Evolutionary conservation across 2,329 filamentous ascomycete genomes (phyloP), one percentile per base, ranked within the genome.

Genomic region (Fusarium luffae): DNA sequence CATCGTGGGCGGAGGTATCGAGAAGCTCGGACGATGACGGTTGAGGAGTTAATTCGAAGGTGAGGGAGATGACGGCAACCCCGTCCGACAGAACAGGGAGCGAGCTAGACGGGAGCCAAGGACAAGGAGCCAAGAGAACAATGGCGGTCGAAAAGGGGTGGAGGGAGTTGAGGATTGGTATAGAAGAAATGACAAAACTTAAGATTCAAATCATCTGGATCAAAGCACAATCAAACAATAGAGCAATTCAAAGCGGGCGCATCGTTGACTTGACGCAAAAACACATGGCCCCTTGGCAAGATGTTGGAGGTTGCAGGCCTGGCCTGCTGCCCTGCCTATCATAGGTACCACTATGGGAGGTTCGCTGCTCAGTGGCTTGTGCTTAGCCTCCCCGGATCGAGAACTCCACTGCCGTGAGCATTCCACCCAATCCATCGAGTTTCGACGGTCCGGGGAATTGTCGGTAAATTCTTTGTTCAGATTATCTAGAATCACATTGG

Each of bases 231-330:
- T 54, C 63, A 63, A 68, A 61, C 68, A 70, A 55, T 52, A 63
- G 63, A 65, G 54, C n/a, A 63, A 61, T 70, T 75, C 63, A 75
- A 41, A 68, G 61, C 52, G 48, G 61, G 67, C 69, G 72, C 72
- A 75, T 74, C 49, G 66, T 72, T 59, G 54, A 68, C 62, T 74
- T 65, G 68, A 74, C 54, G 57, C 61, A 74, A 67, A 74, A 74
- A 74, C 73, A 73, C 63, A 72, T 72, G 66, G 71, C 71, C 64
- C 69, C 72, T 74, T 75, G 65, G 69, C 54, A 63, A 62, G 63
- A 72, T 74, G 69, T 66, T 74, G 68, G 68, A 69, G 58, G 66
- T 69, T 66, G 42, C 63, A 70, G 58, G 57, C 66, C 57, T 60
- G 49, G 23, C 51, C 44, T 49, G 30, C 30, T 32, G 37, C 28